A percentile compares a stretch with the other conserved stretches of the same genome.
Evolutionary conservation across 768 basidiomycete species (phyloP).

Genomic region (Punctularia strigosozonata): DNA sequence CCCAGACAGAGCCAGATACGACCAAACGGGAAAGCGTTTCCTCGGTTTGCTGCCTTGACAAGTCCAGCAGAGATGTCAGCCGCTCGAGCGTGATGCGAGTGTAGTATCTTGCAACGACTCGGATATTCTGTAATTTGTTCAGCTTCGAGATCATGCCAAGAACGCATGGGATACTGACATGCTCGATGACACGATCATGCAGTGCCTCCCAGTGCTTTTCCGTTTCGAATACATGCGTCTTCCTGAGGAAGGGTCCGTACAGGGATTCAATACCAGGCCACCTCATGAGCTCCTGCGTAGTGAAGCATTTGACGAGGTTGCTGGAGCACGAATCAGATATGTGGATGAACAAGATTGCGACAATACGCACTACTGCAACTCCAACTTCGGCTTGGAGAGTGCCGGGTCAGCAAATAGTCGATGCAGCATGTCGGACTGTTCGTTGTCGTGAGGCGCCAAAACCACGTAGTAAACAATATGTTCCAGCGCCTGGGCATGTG

Average conservation of each 20-base stretch:
- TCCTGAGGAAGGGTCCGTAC: slow-evolving; percentile 75
- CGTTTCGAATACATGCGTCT: slow-evolving; percentile 69
- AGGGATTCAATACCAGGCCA: slow-evolving; percentile 90
- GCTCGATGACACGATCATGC: slow-evolving; percentile 92
- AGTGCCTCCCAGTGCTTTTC: slow-evolving; percentile 89
- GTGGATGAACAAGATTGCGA: not conserved
- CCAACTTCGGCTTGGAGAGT: slow-evolving; percentile 65
- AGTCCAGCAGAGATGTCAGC: slow-evolving; percentile 78
- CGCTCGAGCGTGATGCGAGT: slow-evolving; percentile 81
- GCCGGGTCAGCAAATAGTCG: slow-evolving; percentile 73
- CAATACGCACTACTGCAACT: slow-evolving; percentile 65
- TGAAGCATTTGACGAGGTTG: slow-evolving; percentile 89
- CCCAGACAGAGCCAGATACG: slow-evolving; percentile 86
- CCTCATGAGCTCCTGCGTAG: slow-evolving; percentile 85
- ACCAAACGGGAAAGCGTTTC: slow-evolving; percentile 83
- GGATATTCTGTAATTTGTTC: slow-evolving; percentile 63
- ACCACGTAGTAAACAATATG: slow-evolving; percentile 93
- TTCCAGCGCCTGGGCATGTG: slow-evolving; percentile 60
- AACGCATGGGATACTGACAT: slow-evolving; percentile 50
- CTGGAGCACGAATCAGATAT: slow-evolving; percentile 28
- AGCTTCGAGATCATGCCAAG: too few species aligned
- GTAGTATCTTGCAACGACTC: slow-evolving; percentile 90
- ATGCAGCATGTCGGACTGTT: slow-evolving; percentile 94
- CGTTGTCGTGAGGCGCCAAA: slow-evolving; percentile 89
- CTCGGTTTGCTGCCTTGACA: slow-evolving; percentile 73